These are phyloP conservation scores for Hamamelis virginiana DNA, from an alignment of 164 flowering plant species.

Conservation along the genomic window DNA sequence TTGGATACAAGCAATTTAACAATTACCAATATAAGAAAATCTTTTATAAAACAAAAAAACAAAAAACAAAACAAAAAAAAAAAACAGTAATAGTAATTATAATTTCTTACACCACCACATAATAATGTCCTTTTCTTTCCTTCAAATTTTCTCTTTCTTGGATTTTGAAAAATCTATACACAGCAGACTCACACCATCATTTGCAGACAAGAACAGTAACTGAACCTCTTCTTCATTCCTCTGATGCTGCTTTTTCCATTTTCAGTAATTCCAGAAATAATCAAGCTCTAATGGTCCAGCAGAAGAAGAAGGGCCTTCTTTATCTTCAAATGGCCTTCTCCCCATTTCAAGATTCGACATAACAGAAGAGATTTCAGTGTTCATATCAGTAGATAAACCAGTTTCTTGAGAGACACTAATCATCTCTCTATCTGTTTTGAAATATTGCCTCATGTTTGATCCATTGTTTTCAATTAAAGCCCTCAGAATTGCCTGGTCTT, in stretches of 20 bases:
- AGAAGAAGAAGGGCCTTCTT: slow-evolving; percentile 46
- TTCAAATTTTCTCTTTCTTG: slow-evolving; percentile 1
- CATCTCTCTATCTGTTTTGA: slow-evolving; percentile 56
- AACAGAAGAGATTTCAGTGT: slow-evolving; percentile 63
- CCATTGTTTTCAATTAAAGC: slow-evolving; percentile 46
- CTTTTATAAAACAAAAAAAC: not conserved
- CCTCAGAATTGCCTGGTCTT: slow-evolving; percentile 50
- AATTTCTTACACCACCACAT: slow-evolving; percentile 13
- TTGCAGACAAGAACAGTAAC: slow-evolving; percentile 9
- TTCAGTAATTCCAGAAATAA: slow-evolving; percentile 56
- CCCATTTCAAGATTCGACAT: slow-evolving; percentile 55
- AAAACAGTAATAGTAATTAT: not conserved
- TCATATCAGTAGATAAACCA: slow-evolving; percentile 49
- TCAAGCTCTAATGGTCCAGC: slow-evolving; percentile 53
- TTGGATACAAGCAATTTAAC: slow-evolving; percentile 7
- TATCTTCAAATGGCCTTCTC: slow-evolving; percentile 41
- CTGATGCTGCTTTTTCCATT: not conserved
- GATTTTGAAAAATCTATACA: slow-evolving; percentile 18
- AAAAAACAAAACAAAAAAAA: not conserved
- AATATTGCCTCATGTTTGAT: slow-evolving; percentile 33
- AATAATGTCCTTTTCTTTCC: slow-evolving; percentile 9
- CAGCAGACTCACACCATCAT: slow-evolving; percentile 16
- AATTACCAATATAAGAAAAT: not conserved
- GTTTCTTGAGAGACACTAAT: slow-evolving; percentile 63
- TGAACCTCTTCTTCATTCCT: too few relatives aligned